phyloP scores from a whole-genome alignment of 2,329 filamentous ascomycete species.

The Ascochyta koolunga region DNA sequence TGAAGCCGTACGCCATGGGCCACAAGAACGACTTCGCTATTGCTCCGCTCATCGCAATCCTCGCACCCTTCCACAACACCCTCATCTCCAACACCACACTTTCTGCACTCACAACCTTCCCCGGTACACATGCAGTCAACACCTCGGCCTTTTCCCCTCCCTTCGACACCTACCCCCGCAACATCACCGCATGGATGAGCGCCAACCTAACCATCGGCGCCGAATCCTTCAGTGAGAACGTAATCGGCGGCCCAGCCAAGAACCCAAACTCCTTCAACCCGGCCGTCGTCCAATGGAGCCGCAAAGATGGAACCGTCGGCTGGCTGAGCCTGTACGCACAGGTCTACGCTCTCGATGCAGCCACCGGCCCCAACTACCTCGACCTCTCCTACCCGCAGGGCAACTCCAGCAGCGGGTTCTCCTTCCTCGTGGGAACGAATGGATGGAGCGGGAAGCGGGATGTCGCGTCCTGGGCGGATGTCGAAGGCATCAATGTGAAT shows the following conservation, averaged over 20 bases:
- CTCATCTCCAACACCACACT: constrained; percentile 53
- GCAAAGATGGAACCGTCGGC: constrained; percentile 37
- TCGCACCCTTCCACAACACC: constrained; percentile 57
- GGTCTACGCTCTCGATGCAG: constrained; percentile 28
- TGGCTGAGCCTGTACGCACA: constrained; percentile 40
- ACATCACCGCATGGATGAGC: constrained; percentile 65
- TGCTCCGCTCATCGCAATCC: constrained; percentile 61
- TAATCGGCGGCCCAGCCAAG: constrained; percentile 61
- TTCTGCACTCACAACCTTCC: constrained; percentile 54
- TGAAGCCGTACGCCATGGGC: constrained; percentile 59
- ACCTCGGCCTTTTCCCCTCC: constrained; percentile 64
- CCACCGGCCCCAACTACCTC: constrained; percentile 44
- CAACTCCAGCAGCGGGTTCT: constrained; percentile 57
- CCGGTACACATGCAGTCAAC: constrained; percentile 59
- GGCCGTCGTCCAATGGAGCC: constrained; percentile 64
- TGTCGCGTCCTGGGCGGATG: constrained; percentile 55
- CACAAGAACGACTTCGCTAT: constrained; percentile 66
- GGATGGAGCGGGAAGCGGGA: constrained; percentile 53
- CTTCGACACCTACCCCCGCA: constrained; percentile 62
- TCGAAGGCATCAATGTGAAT: constrained; percentile 56
- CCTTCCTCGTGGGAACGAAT: constrained; percentile 56
- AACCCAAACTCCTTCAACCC: constrained; percentile 63
- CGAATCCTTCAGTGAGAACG: constrained; percentile 62
- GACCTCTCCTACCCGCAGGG: constrained; percentile 62
- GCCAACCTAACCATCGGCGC: constrained; percentile 65